Conservation (phyloP, 1,139 yeast species). For the Blastobotrys ciferrii region DNA sequence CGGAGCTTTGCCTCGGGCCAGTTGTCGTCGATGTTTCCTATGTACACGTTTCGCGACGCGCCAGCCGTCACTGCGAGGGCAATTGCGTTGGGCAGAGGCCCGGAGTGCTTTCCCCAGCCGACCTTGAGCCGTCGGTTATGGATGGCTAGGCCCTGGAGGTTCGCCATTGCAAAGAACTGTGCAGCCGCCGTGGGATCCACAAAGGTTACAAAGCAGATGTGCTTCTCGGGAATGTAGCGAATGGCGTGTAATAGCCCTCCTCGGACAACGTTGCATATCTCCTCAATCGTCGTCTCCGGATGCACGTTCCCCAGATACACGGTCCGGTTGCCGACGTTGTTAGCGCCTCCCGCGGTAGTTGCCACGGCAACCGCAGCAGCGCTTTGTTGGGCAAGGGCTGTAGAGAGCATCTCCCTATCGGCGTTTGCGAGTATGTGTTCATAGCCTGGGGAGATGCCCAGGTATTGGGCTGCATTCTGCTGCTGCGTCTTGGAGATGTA, state of each 20-base stretch:
- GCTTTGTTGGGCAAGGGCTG: slow-evolving; percentile 58
- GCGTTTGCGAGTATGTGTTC: slow-evolving; percentile 80
- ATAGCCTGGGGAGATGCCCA: slow-evolving; percentile 88
- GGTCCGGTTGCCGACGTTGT: slow-evolving; percentile 85
- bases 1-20: slow-evolving; percentile 63
- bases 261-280: slow-evolving; percentile 88
- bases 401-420: slow-evolving; percentile 58
- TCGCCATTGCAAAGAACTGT: slow-evolving; percentile 86
- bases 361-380: slow-evolving; percentile 76
- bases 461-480: slow-evolving; percentile 93
- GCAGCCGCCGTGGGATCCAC: slow-evolving; percentile 92
- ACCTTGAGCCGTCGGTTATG: slow-evolving; percentile 80
- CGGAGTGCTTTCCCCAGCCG: slow-evolving; percentile 97
- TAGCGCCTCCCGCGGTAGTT: slow-evolving; percentile 73
- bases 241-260: slow-evolving; percentile 79
- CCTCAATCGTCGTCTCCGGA: slow-evolving; percentile 82
- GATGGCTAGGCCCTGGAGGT: slow-evolving; percentile 74
- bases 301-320: slow-evolving; percentile 87
- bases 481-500: slow-evolving; percentile 90
- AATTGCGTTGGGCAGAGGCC: slow-evolving; percentile 79
- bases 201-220: slow-evolving; percentile 89
- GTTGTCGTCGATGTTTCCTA: slow-evolving; percentile 64
- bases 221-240: slow-evolving; percentile 68
- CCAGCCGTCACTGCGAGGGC: slow-evolving; percentile 89
- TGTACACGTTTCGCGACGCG: slow-evolving; percentile 86